Conservation (phyloP, 2,329 filamentous ascomycete genomes). For the Neobulgaria alba region DNA sequence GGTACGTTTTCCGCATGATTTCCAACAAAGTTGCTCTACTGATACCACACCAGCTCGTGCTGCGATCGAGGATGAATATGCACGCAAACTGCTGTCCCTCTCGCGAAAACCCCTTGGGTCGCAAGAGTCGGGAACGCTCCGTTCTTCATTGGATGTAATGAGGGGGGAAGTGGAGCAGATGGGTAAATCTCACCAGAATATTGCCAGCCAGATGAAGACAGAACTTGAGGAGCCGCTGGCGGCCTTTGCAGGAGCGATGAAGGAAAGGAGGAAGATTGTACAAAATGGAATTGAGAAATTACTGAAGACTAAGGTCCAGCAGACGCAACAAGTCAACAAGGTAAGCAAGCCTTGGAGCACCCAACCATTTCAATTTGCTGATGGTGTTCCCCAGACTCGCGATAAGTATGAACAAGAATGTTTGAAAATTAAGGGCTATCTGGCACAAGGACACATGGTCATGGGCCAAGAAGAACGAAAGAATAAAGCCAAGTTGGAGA, state of each 20-base stretch:
- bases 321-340: conserved; percentile 88
- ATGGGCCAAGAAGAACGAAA: conserved; percentile 99
- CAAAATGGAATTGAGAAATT: conserved; percentile 91
- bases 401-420: conserved; percentile 97
- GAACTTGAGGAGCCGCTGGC: conserved; percentile 89
- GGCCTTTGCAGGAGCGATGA: conserved; percentile 90
- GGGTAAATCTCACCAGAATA: conserved; percentile 85
- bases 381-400: conserved; percentile 49
- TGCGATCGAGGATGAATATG: conserved; percentile 93
- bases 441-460: conserved; percentile 98
- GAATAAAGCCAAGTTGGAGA: conserved; percentile 97
- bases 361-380: conserved; percentile 1
- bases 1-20: conserved; percentile 47
- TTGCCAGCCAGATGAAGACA: conserved; percentile 89
- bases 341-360: conserved; percentile 34
- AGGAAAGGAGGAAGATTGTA: conserved; percentile 93
- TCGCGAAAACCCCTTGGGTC: conserved; percentile 85
- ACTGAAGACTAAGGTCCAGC: conserved; percentile 84
- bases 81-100: conserved; percentile 77
- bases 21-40: no score
- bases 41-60: conserved; percentile 56
- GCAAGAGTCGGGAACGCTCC: conserved; percentile 75
- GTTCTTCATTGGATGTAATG: conserved; percentile 76
- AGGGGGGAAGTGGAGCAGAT: conserved; percentile 86
- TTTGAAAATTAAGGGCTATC: conserved; percentile 94